phyloP scores from a whole-genome alignment of 768 basidiomycete species.

The Pholiota molesta region DNA sequence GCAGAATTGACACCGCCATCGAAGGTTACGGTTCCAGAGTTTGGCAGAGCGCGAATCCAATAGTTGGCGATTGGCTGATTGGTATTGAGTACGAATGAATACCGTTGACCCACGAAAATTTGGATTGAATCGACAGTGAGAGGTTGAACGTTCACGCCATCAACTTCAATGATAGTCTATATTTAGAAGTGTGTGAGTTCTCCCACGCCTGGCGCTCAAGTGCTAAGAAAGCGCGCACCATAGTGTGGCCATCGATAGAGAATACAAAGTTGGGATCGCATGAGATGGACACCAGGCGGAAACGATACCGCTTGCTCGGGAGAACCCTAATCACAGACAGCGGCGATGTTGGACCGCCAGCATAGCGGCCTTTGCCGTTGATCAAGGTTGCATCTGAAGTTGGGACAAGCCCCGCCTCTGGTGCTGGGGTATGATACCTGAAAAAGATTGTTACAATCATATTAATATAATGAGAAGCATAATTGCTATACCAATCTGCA shows the following conservation, averaged over 20 bases:
- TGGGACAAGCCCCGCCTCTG: conserved; percentile 37
- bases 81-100: conserved; percentile 45
- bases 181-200: conserved; percentile 1
- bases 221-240: conserved; percentile 24
- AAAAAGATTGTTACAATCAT: not conserved
- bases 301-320: conserved; percentile 42
- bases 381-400: conserved; percentile 41
- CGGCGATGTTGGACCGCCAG: conserved; percentile 33
- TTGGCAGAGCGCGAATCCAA: conserved; percentile 44
- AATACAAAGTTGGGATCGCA: conserved; percentile 49
- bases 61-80: conserved; percentile 43
- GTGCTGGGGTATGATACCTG: conserved; percentile 33
- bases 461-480: not conserved
- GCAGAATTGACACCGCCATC: conserved; percentile 52
- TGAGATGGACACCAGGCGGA: conserved; percentile 48
- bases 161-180: conserved; percentile 42
- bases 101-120: conserved; percentile 41
- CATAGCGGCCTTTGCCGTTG: conserved; percentile 52
- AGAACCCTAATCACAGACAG: conserved; percentile 43
- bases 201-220: not conserved
- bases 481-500: conserved; percentile 17
- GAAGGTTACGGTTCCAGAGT: conserved; percentile 22
- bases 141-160: conserved; percentile 40
- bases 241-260: conserved; percentile 48
- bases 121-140: conserved; percentile 39